Percentiles rank a stretch among this genome's conserved stretches.
Evolutionary conservation across 2,329 filamentous ascomycete species (phyloP).

Genomic region (Arthroderma sp.): DNA sequence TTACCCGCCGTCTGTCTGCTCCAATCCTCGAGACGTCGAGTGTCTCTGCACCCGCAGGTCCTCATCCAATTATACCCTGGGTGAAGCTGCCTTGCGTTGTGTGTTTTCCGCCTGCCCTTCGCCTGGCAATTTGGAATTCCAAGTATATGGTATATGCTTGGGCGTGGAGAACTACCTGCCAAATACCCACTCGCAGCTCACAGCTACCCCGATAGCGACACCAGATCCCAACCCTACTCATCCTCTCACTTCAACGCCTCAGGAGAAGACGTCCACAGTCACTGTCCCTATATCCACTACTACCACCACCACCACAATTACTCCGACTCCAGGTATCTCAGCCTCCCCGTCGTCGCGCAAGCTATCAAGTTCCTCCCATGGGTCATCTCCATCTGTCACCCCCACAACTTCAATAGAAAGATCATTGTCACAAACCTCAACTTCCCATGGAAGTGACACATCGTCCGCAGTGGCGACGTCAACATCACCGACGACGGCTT

Average conservation of each 20-base stretch:
- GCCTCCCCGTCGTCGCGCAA: background rate
- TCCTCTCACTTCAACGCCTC: conserved; percentile 2
- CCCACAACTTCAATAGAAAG: background rate
- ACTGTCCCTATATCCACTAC: background rate
- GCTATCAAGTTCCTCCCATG: background rate
- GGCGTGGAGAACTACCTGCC: conserved; percentile 37
- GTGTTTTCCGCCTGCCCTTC: conserved; percentile 45
- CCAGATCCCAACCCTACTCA: conserved; percentile 9
- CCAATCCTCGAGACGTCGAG: conserved; percentile 38
- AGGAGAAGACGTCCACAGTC: background rate
- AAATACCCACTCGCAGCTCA: conserved; percentile 41
- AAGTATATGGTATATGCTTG: conserved; percentile 44
- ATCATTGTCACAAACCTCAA: background rate
- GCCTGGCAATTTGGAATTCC: conserved; percentile 30
- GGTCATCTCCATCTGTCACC: no score
- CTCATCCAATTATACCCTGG: conserved; percentile 51
- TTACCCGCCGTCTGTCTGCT: conserved; percentile 40
- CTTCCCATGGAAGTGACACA: no score
- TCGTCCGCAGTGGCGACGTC: background rate
- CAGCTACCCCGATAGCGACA: conserved; percentile 8
- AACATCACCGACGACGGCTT: background rate
- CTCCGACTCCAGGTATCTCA: background rate
- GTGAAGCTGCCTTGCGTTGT: conserved; percentile 59
- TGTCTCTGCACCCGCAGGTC: conserved; percentile 53
- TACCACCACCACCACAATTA: background rate